Conservation (phyloP, 2,329 filamentous ascomycete genomes). For the Trichophyton simii region DNA sequence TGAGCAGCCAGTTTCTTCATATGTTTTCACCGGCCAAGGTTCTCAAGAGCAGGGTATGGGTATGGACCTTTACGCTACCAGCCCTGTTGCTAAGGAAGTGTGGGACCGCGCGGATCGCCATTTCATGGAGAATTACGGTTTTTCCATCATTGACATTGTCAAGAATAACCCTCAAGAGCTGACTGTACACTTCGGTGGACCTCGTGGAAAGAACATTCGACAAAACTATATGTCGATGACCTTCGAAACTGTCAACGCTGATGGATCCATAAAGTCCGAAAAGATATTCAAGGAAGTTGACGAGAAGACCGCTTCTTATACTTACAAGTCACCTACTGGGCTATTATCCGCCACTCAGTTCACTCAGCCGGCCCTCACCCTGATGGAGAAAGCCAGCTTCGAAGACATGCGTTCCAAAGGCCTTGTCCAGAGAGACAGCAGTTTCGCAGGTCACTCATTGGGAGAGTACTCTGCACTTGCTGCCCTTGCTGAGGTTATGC, state of each 20-base stretch:
- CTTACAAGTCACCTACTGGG: conserved; percentile 87
- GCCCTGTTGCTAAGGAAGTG: conserved; percentile 85
- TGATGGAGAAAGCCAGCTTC: conserved; percentile 99
- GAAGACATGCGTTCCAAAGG: conserved; percentile 98
- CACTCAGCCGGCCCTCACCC: conserved; percentile 88
- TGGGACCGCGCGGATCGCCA: conserved; percentile 98
- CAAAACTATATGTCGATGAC: conserved; percentile 99
- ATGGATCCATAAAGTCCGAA: conserved; percentile 92
- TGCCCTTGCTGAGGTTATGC: conserved; percentile 94
- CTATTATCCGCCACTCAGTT: conserved; percentile 95
- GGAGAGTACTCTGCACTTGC: conserved; percentile 97
- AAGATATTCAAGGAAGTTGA: conserved; percentile 98
- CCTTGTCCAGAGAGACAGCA: conserved; percentile 88
- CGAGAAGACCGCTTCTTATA: conserved; percentile 89
- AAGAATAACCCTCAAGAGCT: conserved; percentile 99
- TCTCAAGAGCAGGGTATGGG: conserved; percentile 99
- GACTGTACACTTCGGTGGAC: conserved; percentile 94
- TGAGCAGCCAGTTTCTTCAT: conserved; percentile 90
- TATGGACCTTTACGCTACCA: conserved; percentile 95
- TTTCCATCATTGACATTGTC: conserved; percentile 96
- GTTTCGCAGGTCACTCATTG: conserved; percentile 92
- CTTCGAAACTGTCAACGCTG: conserved; percentile 89
- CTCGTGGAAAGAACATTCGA: conserved; percentile 90
- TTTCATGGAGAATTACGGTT: conserved; percentile 96
- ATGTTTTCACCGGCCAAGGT: conserved; percentile 96